A percentile compares a stretch with the other conserved stretches of the same genome.
These are phyloP conservation scores for Artemisia annua DNA, from an alignment of 129 eudicot species.

Conservation along the genomic window DNA sequence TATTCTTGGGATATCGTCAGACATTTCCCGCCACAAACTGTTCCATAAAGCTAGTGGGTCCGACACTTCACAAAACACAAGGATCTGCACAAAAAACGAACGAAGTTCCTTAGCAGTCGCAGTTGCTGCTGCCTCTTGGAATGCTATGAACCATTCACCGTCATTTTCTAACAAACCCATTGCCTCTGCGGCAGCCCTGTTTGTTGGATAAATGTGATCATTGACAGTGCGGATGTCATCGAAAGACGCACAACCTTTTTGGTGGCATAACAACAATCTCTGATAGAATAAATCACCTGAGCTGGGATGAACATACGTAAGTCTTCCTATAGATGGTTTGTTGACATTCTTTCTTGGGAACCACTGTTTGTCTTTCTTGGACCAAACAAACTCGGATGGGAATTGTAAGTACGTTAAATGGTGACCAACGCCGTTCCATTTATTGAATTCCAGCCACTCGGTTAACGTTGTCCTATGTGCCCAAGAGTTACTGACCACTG, in stretches of 20 bases:
- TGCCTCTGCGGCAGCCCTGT: too few species aligned
- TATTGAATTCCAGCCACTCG: not conserved
- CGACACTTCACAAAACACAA: not conserved
- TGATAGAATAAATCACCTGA: not conserved
- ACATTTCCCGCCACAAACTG: too few species aligned
- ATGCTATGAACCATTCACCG: too few species aligned
- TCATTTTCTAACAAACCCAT: too few species aligned
- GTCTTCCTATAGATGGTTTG: too few species aligned
- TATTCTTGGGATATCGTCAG: too few species aligned
- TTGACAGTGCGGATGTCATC: too few species aligned
- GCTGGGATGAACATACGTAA: too few species aligned
- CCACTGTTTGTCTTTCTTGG: not conserved
- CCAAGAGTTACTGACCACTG: not conserved
- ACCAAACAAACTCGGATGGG: not conserved
- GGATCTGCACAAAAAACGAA: not conserved
- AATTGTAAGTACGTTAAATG: not conserved
- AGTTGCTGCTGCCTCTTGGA: not conserved
- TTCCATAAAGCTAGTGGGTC: accelerated
- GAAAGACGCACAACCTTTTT: not conserved
- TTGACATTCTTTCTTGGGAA: not conserved
- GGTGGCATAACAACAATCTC: not conserved
- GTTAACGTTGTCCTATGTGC: not conserved
- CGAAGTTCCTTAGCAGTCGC: not conserved
- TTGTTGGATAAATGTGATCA: too few species aligned
- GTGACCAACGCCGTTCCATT: accelerated